These are phyloP conservation scores for Fonsecaea erecta DNA, from an alignment of 2,329 filamentous ascomycete genomes.

Conservation along the genomic window DNA sequence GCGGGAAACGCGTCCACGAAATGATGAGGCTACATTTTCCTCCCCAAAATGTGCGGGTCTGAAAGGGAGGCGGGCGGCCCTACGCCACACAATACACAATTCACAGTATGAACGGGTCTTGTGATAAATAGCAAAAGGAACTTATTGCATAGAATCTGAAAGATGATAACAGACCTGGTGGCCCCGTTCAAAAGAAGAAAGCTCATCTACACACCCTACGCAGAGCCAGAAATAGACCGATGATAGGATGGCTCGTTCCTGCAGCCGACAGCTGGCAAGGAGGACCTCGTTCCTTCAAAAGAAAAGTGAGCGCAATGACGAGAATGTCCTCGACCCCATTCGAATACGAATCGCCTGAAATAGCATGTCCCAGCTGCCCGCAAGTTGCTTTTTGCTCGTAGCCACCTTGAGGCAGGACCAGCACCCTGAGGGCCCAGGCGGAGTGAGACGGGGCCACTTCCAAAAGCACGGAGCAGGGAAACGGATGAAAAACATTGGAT, in stretches of 20 bases:
- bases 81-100: not conserved
- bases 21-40: not conserved
- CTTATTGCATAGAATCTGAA: not conserved
- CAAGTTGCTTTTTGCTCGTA: not conserved
- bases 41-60: not conserved
- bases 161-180: not conserved
- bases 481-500: not conserved
- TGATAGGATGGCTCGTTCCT: not conserved
- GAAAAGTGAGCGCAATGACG: not conserved
- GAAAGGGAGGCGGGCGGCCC: not conserved
- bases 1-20: not conserved
- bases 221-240: not conserved
- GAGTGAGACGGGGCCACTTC: not conserved
- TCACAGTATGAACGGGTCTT: not conserved
- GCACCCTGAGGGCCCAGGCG: not conserved
- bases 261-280: not conserved
- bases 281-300: not conserved
- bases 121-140: constrained; percentile 1
- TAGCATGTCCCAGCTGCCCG: not conserved
- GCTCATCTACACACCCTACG: not conserved
- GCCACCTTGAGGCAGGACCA: not conserved
- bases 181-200: not conserved
- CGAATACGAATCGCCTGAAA: not conserved
- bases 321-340: not conserved
- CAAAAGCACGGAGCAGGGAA: not conserved